phyloP scores from a whole-genome alignment of 192 early-diverging fungal genomes.

The Podila clonocystis region DNA sequence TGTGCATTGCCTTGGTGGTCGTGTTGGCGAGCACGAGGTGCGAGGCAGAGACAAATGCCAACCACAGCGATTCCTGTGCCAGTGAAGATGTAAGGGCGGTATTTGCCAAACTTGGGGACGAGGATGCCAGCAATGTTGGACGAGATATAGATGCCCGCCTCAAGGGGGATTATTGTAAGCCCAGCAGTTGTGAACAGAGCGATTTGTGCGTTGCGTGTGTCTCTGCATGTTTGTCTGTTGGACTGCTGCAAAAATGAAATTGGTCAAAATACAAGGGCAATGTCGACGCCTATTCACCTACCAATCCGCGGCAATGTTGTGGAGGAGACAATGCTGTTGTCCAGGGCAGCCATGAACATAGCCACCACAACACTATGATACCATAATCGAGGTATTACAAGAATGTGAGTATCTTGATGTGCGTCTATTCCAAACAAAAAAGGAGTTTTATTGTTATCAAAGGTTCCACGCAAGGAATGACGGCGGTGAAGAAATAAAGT shows the following conservation, averaged over 20 bases:
- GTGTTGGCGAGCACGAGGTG: slow-evolving; percentile 67
- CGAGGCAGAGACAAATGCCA: slow-evolving; percentile 72
- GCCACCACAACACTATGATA: slow-evolving; percentile 49
- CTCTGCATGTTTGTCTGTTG: too few relatives aligned
- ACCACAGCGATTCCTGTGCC: slow-evolving; percentile 69
- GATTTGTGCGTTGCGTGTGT: not conserved
- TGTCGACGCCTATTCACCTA: not conserved
- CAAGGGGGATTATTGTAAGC: slow-evolving; percentile 75
- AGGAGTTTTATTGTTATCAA: too few relatives aligned
- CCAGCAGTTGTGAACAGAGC: slow-evolving; percentile 67
- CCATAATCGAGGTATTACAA: too few relatives aligned
- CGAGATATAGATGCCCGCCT: slow-evolving; percentile 72
- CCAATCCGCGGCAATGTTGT: slow-evolving; percentile 69
- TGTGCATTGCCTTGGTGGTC: slow-evolving; percentile 57
- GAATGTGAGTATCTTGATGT: too few relatives aligned
- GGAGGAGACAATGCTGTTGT: slow-evolving; percentile 69
- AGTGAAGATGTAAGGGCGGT: slow-evolving; percentile 67
- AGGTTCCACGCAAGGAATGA: too few relatives aligned
- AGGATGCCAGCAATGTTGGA: slow-evolving; percentile 72
- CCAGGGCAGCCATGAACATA: slow-evolving; percentile 67
- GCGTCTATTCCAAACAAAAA: too few relatives aligned
- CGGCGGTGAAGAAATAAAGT: too few relatives aligned
- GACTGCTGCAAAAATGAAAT: not conserved
- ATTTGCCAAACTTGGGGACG: slow-evolving; percentile 71
- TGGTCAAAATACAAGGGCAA: not conserved